A percentile compares a stretch with the other conserved stretches of the same genome.
Evolutionary conservation across 2,329 filamentous ascomycete genomes (phyloP).

Genomic region (Cladosporium sp.): DNA sequence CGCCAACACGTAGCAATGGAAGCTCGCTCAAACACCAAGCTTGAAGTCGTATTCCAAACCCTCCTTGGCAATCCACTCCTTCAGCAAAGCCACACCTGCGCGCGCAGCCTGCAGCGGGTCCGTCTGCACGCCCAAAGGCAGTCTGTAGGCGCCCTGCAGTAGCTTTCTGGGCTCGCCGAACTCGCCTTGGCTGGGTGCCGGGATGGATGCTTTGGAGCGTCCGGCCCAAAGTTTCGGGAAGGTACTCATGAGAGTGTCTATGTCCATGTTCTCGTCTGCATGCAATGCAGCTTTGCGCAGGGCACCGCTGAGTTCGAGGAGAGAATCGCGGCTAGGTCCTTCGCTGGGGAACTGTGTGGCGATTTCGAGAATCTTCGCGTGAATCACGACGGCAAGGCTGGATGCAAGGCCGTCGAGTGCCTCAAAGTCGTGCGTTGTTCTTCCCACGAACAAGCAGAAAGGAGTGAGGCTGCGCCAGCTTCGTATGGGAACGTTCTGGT

Average conservation of each 20-base stretch:
- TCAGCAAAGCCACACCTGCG: constrained; percentile 44
- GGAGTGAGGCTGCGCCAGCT: constrained; percentile 22
- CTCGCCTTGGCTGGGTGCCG: constrained; percentile 26
- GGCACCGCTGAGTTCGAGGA: background rate
- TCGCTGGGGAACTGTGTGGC: constrained; percentile 13
- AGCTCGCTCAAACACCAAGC: background rate
- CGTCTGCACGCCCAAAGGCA: constrained; percentile 44
- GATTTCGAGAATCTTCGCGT: constrained; percentile 38
- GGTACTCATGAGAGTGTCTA: constrained; percentile 24
- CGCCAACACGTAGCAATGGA: background rate
- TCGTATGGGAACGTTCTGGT: constrained; percentile 18
- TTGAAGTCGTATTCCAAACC: constrained; percentile 12
- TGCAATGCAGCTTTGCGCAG: constrained; percentile 14
- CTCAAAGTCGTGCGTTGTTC: constrained; percentile 23
- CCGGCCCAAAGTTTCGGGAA: constrained; percentile 38
- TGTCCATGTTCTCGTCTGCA: constrained; percentile 27
- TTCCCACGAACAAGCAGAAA: constrained; percentile 16
- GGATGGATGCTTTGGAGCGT: constrained; percentile 38
- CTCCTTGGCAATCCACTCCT: constrained; percentile 41
- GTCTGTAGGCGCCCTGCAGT: constrained; percentile 39
- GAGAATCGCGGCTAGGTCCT: constrained; percentile 8
- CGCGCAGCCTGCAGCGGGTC: constrained; percentile 47
- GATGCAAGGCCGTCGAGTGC: constrained; percentile 44
- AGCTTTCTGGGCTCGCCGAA: constrained; percentile 26
- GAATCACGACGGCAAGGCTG: constrained; percentile 43